phyloP scores from a whole-genome alignment of 1,139 yeast species.

The Williopsis jadinii region DNA sequence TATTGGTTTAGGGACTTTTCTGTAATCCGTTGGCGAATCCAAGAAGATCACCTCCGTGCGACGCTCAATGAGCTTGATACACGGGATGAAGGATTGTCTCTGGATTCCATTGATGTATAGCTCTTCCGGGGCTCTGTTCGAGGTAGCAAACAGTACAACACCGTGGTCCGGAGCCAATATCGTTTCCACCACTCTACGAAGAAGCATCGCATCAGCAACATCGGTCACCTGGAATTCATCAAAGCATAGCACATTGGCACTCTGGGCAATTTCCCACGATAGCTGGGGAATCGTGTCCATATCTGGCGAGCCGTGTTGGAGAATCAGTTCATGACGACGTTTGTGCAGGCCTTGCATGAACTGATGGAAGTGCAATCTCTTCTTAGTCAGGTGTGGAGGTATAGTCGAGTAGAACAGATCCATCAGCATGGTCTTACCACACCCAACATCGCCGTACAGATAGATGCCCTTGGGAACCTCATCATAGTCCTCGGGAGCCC shows the following conservation, averaged over 20 bases:
- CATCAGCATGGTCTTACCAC: slow-evolving; percentile 98
- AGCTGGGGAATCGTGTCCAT: slow-evolving; percentile 79
- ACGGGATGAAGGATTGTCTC: slow-evolving; percentile 84
- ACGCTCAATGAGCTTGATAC: slow-evolving; percentile 71
- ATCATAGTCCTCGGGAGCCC: slow-evolving; percentile 15
- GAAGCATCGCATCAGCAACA: slow-evolving; percentile 96
- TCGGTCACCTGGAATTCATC: slow-evolving; percentile 97
- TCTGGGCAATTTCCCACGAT: slow-evolving; percentile 76
- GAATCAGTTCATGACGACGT: slow-evolving; percentile 70
- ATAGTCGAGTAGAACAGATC: slow-evolving; percentile 84
- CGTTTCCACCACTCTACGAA: slow-evolving; percentile 64
- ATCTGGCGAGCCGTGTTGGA: slow-evolving; percentile 51
- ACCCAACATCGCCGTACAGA: slow-evolving; percentile 94
- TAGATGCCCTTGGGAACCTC: slow-evolving; percentile 73
- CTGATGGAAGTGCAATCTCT: slow-evolving; percentile 88
- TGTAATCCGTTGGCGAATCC: slow-evolving; percentile 89
- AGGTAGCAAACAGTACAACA: slow-evolving; percentile 82
- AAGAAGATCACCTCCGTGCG: slow-evolving; percentile 72
- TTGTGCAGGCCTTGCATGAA: slow-evolving; percentile 94
- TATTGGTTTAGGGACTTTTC: slow-evolving; percentile 79
- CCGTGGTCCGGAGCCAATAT: slow-evolving; percentile 67
- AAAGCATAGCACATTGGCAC: slow-evolving; percentile 77
- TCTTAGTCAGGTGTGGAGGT: slow-evolving; percentile 69
- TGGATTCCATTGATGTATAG: slow-evolving; percentile 90
- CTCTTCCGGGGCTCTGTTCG: slow-evolving; percentile 93